Base-by-base conservation (phyloP, 2,329 filamentous ascomycete species). In the Cladophialophora carrionii region DNA sequence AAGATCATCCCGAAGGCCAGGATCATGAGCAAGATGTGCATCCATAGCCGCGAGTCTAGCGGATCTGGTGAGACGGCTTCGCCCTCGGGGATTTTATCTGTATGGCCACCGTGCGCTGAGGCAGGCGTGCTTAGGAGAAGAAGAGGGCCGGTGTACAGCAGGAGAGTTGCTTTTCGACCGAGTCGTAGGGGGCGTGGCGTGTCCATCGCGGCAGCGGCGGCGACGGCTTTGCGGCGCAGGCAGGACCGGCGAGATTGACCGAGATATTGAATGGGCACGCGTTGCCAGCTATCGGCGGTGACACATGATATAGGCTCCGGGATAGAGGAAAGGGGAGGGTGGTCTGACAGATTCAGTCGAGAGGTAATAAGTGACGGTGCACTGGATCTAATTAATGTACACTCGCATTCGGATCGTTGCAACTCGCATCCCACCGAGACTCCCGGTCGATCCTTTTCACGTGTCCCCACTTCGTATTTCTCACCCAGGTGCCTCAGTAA, bases 1-100 rank as follows among this genome's bases (percentile, higher is more conserved):
- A 96, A 98, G 65, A 98, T 86, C 71, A 99, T 83, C 67, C 95
- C 95, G 82, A 96, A 98, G 64, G 92, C 87, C 64, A 95, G 74
- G 76, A 88, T 89, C 83, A 96, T 93, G 53, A 96, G 78, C 66
- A 96, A 84, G 74, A 99, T 98, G 79, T 99, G 95, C 71, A 89
- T 84, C 95, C 95, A 99, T 86, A 99, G 79, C 73, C 88, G 91
- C 49, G 88, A 84, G 77, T 98, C 95, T 72, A 94, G 84, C 1
- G 91, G 90, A 37, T 94, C 90, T 53, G 78, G 73, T n/a, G 90
- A 91, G 72, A 91, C 80, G 32, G 85, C 83, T 71, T 88, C 79
- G 72, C 90, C 91, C 70, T 90, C 87, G 17, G 87, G 85, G 68
- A 95, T 88, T 53, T 84, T 79, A 68, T 79, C 77, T 65, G 80